Evolutionary conservation across 2,329 filamentous ascomycete genomes (phyloP).

Genomic region (Sordariomycetes sp.): DNA sequence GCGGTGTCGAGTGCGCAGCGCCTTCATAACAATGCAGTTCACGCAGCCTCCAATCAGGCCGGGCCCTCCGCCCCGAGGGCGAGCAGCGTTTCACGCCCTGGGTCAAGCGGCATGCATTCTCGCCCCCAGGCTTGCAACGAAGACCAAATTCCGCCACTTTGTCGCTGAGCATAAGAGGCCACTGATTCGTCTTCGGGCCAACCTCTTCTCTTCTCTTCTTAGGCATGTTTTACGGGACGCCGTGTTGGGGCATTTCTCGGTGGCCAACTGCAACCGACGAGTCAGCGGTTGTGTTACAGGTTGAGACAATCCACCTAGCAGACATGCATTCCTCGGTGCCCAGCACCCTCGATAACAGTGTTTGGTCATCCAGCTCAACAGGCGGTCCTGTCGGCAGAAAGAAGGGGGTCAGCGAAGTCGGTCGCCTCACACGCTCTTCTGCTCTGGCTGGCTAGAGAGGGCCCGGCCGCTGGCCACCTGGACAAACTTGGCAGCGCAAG

Average conservation of each 20-base stretch:
- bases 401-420: too few relatives aligned
- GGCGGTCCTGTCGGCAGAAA: too few relatives aligned
- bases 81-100: not conserved
- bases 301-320: not conserved
- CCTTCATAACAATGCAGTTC: not conserved
- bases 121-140: not conserved
- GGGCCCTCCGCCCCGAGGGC: not conserved
- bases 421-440: too few relatives aligned
- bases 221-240: too few relatives aligned
- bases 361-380: too few relatives aligned
- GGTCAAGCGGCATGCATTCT: not conserved
- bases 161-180: not conserved
- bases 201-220: too few relatives aligned
- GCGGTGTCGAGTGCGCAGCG: not conserved
- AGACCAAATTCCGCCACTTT: not conserved
- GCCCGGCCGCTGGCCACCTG: too few relatives aligned
- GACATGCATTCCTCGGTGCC: not conserved
- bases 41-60: not conserved
- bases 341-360: too few relatives aligned
- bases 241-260: too few relatives aligned
- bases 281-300: not conserved
- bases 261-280: too few relatives aligned
- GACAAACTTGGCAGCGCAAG: too few relatives aligned
- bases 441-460: too few relatives aligned
- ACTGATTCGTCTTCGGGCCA: not conserved